phyloP scores from a whole-genome alignment of 2,329 filamentous ascomycete genomes.

The Fonsecaea pedrosoi region DNA sequence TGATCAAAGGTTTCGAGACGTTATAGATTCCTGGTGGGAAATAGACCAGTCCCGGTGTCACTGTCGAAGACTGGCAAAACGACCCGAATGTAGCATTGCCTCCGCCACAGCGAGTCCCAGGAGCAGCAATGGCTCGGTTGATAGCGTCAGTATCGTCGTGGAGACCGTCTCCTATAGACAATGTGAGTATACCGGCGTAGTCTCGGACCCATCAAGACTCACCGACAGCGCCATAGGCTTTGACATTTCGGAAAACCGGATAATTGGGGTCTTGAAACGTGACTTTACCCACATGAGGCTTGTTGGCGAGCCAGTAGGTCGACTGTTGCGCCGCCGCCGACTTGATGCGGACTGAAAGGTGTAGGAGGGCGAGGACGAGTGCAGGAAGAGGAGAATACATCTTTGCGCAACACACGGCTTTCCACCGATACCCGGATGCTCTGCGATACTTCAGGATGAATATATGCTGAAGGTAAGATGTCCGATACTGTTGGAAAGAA shows the following conservation, averaged over 20 bases:
- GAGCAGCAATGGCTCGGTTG: constrained; percentile 73
- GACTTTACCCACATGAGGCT: constrained; percentile 45
- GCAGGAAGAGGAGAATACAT: constrained; percentile 22
- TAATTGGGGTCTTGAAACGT: constrained; percentile 42
- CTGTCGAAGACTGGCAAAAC: constrained; percentile 74
- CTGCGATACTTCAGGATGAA: constrained; percentile 1
- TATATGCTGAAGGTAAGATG: constrained; percentile 3
- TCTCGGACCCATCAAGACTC: constrained; percentile 6
- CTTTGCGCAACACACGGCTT: constrained; percentile 1
- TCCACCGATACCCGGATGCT: neutral
- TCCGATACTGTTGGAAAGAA: constrained; percentile 5
- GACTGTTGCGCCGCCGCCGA: constrained; percentile 31
- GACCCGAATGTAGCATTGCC: constrained; percentile 45
- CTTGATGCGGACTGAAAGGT: constrained; percentile 17
- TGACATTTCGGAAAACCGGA: constrained; percentile 73
- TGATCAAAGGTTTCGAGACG: constrained; percentile 70
- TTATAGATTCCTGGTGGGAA: constrained; percentile 81
- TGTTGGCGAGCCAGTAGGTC: constrained; percentile 46
- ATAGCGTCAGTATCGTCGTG: constrained; percentile 82
- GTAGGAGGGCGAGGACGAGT: constrained; percentile 19
- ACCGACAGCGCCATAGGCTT: constrained; percentile 68
- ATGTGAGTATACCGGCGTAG: constrained; percentile 1
- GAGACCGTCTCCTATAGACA: constrained; percentile 57
- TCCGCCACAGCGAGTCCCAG: constrained; percentile 72
- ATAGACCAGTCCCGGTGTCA: constrained; percentile 78